Base-by-base conservation (phyloP, 352 stramenopile species). In the Pythium rishiriense region DNA sequence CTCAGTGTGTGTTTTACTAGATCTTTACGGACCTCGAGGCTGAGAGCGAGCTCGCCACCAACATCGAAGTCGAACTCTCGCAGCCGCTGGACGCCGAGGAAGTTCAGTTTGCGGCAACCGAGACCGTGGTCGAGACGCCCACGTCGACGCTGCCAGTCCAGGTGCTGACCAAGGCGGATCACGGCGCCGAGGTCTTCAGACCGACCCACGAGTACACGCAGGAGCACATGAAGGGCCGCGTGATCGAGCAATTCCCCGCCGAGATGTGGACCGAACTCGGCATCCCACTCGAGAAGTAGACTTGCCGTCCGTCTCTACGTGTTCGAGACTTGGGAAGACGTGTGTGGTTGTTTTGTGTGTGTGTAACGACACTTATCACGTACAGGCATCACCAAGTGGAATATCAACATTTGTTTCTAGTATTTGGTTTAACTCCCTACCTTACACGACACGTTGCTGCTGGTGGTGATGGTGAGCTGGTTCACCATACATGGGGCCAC, bases 211-310 rank as follows among this genome's bases (percentile, higher is more conserved):
- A 70, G 43, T 73, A 78, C 47, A 90, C 81, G 22, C 74, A 91
- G 45, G 33, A 57, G n/a, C 74, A 88, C 64, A 91, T 90, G 83
- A 78, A 80, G 26, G 54, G 70, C 22, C 81, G 79, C 22, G 79
- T 90, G 19, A 65, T 87, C n/a, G 73, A 78, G 3, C 78, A 85
- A 58, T 92, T 92, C 55, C 81, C 83, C 21, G 33, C 60, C 2
- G 51, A 69, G 6, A 72, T 87, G n/a, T 92, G 81, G 83, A 60
- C 70, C 3, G 79, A 88, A n/a, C 72, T 91, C 33, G 79, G 58
- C 26, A 55, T 72, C 45, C 8, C 39, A 4, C 29, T 55, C n/a
- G 42, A 62, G 6, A 49, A 51, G 33, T 29, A 33, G 39, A 3
- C 49, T 15, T 9, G 26, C 12, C 17, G 4, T 50, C 15, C 22